Evolutionary conservation across 495 filamentous ascomycete genomes (phyloP).

Genomic region (Penicillium paxilli): DNA sequence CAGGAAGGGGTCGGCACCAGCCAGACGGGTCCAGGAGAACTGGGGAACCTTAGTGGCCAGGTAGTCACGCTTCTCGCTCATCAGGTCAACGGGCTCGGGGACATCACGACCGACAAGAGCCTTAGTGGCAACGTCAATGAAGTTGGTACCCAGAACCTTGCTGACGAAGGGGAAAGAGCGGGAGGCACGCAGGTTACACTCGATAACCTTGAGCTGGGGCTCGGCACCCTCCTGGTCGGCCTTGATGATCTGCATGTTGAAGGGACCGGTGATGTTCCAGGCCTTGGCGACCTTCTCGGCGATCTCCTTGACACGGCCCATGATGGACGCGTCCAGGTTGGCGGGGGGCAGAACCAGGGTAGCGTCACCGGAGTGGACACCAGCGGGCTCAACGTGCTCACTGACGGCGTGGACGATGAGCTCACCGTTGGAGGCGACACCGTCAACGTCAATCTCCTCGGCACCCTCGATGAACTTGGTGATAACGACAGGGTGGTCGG

Average conservation of each 20-base stretch:
- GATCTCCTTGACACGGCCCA: constrained; percentile 89
- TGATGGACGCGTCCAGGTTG: constrained; percentile 69
- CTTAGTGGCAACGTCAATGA: constrained; percentile 95
- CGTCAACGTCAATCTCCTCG: constrained; percentile 97
- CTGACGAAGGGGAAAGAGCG: constrained; percentile 97
- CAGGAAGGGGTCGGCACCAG: constrained; percentile 95
- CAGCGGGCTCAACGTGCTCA: constrained; percentile 94
- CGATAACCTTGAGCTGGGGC: constrained; percentile 87
- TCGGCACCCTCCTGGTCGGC: constrained; percentile 69
- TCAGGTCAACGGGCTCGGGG: constrained; percentile 83
- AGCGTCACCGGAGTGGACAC: constrained; percentile 95
- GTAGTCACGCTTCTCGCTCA: constrained; percentile 85
- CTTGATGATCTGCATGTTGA: constrained; percentile 99
- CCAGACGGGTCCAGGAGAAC: constrained; percentile 98
- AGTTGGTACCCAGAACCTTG: constrained; percentile 96
- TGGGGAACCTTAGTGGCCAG: constrained; percentile 96
- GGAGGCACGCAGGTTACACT: constrained; percentile 97
- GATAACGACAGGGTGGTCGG: constrained; percentile 96
- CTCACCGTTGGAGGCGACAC: constrained; percentile 82
- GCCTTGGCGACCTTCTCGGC: constrained; percentile 95
- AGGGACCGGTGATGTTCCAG: constrained; percentile 94
- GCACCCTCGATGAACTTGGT: constrained; percentile 98
- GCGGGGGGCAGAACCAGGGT: constrained; percentile 87
- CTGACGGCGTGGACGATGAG: constrained; percentile 91
- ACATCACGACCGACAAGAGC: constrained; percentile 86